Percentiles rank a stretch among this genome's conserved stretches.
Conservation (phyloP, 495 filamentous ascomycete species). For the Hypomontagnella monticulosa region DNA sequence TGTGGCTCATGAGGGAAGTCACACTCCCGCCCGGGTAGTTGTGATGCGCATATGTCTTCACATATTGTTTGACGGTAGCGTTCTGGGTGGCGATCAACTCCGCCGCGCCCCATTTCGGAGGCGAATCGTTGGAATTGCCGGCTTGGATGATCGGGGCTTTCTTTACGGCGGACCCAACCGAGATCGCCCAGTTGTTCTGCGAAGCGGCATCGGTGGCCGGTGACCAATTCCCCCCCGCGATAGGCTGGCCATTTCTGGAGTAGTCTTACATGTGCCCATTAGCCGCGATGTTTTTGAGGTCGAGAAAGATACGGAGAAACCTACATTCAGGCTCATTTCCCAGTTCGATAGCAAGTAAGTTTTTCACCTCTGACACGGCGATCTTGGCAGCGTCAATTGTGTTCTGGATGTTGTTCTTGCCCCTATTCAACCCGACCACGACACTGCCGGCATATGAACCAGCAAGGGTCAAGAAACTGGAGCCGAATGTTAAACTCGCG, state of each 20-base stretch:
- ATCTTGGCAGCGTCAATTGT: constrained; percentile 64
- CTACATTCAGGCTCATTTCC: constrained; percentile 71
- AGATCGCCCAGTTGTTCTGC: constrained; percentile 64
- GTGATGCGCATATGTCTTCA: constrained; percentile 66
- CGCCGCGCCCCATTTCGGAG: constrained; percentile 61
- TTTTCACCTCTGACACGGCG: constrained; percentile 56
- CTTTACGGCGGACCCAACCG: constrained; percentile 59
- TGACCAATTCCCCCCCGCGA: constrained; percentile 64
- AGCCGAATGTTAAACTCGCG: constrained; percentile 63
- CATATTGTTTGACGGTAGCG: constrained; percentile 57
- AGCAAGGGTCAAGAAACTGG: constrained; percentile 64
- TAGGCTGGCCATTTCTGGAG: constrained; percentile 57
- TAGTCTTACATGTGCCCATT: constrained; percentile 46
- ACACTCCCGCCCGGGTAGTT: constrained; percentile 67
- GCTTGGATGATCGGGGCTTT: constrained; percentile 61
- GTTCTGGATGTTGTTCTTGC: constrained; percentile 64
- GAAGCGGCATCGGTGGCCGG: constrained; percentile 62
- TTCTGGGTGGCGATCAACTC: constrained; percentile 61
- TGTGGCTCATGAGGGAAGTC: constrained; percentile 63
- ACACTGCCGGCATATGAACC: constrained; percentile 62
- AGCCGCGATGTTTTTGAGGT: constrained; percentile 1
- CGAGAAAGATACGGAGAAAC: constrained; percentile 37
- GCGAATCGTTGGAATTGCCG: constrained; percentile 65
- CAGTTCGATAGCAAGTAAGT: constrained; percentile 67
- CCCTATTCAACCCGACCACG: constrained; percentile 66